phyloP scores from a whole-genome alignment of 148 eudicot species.

The Rhododendron simsii region DNA sequence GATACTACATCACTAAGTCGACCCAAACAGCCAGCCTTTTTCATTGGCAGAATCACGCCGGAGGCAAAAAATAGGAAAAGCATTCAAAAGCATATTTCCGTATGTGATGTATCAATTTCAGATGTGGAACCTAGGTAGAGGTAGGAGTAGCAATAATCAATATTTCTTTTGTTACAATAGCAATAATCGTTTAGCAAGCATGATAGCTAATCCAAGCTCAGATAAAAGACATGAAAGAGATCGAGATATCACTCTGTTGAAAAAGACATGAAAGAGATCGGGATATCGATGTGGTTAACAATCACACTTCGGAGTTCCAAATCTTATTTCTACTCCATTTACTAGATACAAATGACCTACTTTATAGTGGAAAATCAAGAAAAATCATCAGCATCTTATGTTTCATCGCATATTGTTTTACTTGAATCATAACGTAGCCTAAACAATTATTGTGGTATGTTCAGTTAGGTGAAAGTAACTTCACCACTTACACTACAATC shows the following conservation, averaged over 20 bases:
- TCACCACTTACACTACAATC: too few relatives aligned
- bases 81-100: neutral
- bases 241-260: neutral
- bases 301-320: neutral
- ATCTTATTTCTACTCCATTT: neutral
- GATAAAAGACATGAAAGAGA: too few relatives aligned
- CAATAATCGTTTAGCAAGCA: neutral
- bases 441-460: too few relatives aligned
- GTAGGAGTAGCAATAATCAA: neutral
- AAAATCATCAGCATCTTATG: neutral
- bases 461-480: neutral
- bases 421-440: neutral
- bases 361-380: neutral
- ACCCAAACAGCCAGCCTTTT: constrained; percentile 37
- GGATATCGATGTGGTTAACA: too few relatives aligned
- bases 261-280: too few relatives aligned
- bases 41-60: neutral
- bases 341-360: neutral
- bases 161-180: too few relatives aligned
- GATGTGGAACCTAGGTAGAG: neutral
- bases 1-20: constrained; percentile 16
- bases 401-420: neutral
- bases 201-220: neutral
- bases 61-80: neutral
- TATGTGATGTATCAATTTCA: neutral